Percentiles rank a stretch among this genome's conserved stretches.
These are phyloP conservation scores for Lichtheimia hyalospora DNA, from an alignment of 371 early-diverging fungal genomes.

Conservation along the genomic window DNA sequence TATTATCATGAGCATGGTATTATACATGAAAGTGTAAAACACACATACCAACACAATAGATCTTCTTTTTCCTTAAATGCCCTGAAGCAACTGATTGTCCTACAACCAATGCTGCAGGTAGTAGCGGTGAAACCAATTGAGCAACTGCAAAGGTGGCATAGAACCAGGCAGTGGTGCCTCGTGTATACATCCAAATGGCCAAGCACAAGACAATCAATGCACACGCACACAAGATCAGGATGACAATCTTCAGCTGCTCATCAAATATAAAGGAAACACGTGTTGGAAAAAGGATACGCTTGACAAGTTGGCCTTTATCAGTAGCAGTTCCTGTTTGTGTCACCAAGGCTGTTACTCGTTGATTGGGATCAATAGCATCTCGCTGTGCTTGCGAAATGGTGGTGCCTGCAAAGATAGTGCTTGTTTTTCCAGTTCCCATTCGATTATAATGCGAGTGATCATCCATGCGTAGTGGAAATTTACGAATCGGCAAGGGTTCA, in stretches of 20 bases:
- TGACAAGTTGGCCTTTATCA: constrained; percentile 73
- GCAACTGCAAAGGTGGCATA: constrained; percentile 72
- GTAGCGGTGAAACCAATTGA: constrained; percentile 73
- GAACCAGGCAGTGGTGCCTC: constrained; percentile 55
- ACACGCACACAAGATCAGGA: constrained; percentile 55
- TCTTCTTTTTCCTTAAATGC: constrained; percentile 59
- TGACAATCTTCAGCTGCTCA: constrained; percentile 70
- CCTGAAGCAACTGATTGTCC: constrained; percentile 80
- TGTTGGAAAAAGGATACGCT: constrained; percentile 71
- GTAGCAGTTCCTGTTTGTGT: constrained; percentile 73
- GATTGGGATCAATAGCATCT: constrained; percentile 15
- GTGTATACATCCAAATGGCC: constrained; percentile 51
- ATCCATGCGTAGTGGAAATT: constrained; percentile 48
- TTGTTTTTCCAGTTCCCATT: constrained; percentile 50
- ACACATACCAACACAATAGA: constrained; percentile 61
- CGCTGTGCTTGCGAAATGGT: constrained; percentile 47
- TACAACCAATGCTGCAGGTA: constrained; percentile 60
- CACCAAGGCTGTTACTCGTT: constrained; percentile 57
- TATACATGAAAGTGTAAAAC: not conserved
- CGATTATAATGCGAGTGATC: constrained; percentile 30
- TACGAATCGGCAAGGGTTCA: constrained; percentile 64
- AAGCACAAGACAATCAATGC: constrained; percentile 54
- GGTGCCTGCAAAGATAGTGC: constrained; percentile 56
- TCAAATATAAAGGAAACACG: constrained; percentile 65
- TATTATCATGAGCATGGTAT: not conserved